Conservation (phyloP, 129 eudicot genomes). For the Artemisia tridentata region DNA sequence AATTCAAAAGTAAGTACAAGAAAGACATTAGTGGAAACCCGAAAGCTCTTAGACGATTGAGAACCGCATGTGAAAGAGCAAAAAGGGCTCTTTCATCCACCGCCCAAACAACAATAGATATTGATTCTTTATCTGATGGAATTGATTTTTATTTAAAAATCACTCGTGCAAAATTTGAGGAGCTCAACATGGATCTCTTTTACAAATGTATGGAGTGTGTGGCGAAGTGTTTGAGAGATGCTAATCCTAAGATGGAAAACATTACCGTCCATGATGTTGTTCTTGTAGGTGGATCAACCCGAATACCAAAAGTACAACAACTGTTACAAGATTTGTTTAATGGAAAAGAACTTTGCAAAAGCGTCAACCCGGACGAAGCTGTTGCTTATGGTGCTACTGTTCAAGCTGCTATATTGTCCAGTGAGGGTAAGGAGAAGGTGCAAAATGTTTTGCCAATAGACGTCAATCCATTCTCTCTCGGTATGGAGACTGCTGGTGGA, state of each 20-base stretch:
- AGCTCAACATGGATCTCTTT: constrained; percentile 34
- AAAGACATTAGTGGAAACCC: constrained; percentile 26
- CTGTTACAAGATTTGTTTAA: constrained; percentile 44
- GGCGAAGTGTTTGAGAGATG: constrained; percentile 29
- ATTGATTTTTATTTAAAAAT: constrained; percentile 26
- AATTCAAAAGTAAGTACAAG: constrained; percentile 29
- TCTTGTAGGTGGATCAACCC: constrained; percentile 50
- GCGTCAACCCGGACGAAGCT: constrained; percentile 51
- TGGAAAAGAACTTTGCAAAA: constrained; percentile 49
- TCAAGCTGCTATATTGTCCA: constrained; percentile 49
- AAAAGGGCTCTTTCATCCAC: constrained; percentile 28
- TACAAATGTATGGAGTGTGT: constrained; percentile 28
- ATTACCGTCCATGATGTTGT: constrained; percentile 42
- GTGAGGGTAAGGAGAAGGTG: constrained; percentile 40
- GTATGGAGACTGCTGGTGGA: constrained; percentile 43
- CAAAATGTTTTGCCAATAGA: constrained; percentile 37
- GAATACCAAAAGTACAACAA: constrained; percentile 53
- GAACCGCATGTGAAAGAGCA: constrained; percentile 27
- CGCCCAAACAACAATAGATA: constrained; percentile 19
- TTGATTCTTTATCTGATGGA: constrained; percentile 28
- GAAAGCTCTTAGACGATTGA: constrained; percentile 22
- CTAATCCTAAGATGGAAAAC: neutral
- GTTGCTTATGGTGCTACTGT: constrained; percentile 55
- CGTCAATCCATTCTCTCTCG: constrained; percentile 47
- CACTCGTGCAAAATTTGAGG: constrained; percentile 29